Evolutionary conservation across 2,329 filamentous ascomycete species (phyloP), one percentile per base, ranked within the genome.

Genomic region (Colletotrichum sp.): DNA sequence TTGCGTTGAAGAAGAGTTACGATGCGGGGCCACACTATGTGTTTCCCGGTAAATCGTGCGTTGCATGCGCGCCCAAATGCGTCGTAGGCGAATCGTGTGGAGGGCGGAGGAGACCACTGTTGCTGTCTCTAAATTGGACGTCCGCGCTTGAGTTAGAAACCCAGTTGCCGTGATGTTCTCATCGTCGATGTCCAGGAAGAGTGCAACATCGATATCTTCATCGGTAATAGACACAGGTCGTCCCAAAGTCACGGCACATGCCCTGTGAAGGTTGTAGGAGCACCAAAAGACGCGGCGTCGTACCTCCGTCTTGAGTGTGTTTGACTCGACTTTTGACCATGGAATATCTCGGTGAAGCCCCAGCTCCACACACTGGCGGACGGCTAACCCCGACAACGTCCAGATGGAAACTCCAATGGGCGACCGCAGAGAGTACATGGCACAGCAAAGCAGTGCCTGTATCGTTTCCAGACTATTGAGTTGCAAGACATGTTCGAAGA

Each of bases 331-430:
- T 9, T 28, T 28, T 6, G 22, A 28, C 27, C 25, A 28, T 16
- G 22, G 22, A 2, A 30, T 27, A 6, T 63, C 27, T 2, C 82
- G 78, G 75, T 84, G 82, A 52, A 82, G 82, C 1, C 82, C 82
- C 6, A 84, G 75, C 48, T 84, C 81, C 28, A 82, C 79, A 64
- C 82, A 84, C 34, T 83, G 81, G 9, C 82, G 79, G 2, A 84
- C 63, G 12, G 82, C 82, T 32, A 83, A 32, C 2, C 82, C 82
- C 6, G 82, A 79, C 2, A 83, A 64, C 67, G 79, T 81, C 82
- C 82, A 84, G 9, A 77, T 67, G 0, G 80, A 82, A 39, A 80
- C 69, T 7, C 82, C 82, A 4, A 68, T 76, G 0, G 78, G 66
- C 1, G 80, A 81, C 63, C 82, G 61, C 22, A 83, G 64, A 36